A percentile compares a stretch with the other conserved stretches of the same genome.
Conservation (phyloP, 2,329 filamentous ascomycete genomes). For the Trichophyton verrucosum region DNA sequence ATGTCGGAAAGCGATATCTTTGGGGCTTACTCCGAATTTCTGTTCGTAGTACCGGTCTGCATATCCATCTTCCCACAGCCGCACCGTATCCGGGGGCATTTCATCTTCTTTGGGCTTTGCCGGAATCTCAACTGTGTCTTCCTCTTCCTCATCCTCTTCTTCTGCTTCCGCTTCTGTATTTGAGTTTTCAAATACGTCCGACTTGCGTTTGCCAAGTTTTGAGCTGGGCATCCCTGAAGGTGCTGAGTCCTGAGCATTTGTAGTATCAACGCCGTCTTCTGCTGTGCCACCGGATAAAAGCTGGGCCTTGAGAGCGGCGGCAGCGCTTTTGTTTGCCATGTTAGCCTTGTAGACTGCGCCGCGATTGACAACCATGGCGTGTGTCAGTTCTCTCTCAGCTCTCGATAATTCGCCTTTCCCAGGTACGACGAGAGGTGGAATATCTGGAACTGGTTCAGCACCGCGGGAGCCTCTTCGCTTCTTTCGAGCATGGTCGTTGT, state of each 20-base stretch:
- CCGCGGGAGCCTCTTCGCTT: constrained; percentile 32
- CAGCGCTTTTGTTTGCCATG: constrained; percentile 84
- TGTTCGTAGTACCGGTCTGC: constrained; percentile 93
- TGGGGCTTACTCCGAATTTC: constrained; percentile 76
- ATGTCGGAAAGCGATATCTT: constrained; percentile 74
- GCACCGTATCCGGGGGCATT: constrained; percentile 64
- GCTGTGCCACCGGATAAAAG: constrained; percentile 42
- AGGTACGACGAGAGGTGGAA: constrained; percentile 46
- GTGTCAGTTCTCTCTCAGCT: constrained; percentile 54
- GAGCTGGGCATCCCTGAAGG: constrained; percentile 19
- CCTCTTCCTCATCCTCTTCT: not conserved
- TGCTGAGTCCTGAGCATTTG: constrained; percentile 16
- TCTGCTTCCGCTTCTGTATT: constrained; percentile 46
- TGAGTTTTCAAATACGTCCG: constrained; percentile 51
- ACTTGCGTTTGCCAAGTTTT: constrained; percentile 48
- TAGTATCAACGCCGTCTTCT: constrained; percentile 17
- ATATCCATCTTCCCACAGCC: constrained; percentile 91
- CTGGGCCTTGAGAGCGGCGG: constrained; percentile 71
- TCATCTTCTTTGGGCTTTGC: constrained; percentile 41
- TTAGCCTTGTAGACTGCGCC: constrained; percentile 55
- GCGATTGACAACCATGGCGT: constrained; percentile 78
- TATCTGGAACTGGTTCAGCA: constrained; percentile 31
- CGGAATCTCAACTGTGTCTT: constrained; percentile 30
- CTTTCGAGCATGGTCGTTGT: constrained; percentile 27
- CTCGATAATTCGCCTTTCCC: constrained; percentile 42